Evolutionary conservation across 441 rosid genomes (phyloP), one percentile per base, ranked within the genome.

Genomic region (Mallotus repandus): DNA sequence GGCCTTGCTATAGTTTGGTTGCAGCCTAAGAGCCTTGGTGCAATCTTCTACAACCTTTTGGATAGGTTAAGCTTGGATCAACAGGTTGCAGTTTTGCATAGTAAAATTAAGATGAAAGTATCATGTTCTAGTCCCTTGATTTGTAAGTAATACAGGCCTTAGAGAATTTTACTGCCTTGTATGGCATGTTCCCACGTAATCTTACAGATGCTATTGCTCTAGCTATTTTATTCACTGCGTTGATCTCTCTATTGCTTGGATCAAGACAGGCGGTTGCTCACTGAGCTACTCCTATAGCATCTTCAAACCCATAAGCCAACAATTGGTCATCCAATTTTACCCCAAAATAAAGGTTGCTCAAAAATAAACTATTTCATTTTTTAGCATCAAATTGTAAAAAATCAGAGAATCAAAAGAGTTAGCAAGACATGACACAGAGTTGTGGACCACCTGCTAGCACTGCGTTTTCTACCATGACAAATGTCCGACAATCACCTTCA

Each of bases 11-110:
- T 91, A 90, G 41, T 84, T 82, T 18, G 97, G 93, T 46, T 82
- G 92, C 55, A 91, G 78, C 15, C 64, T 67, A 21, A 94, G 91
- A 62, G 93, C 97, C 54, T 81, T 68, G 5, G 92, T 83, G 82
- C 97, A 91, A 77, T 94, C 98, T 77, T 89, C 96, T 0, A 88
- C 77, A 13, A 91, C 91, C 29, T 90, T 89, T 77, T 89, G n/a
- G 76, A 89, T 62, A 85, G 80, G 68, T 84, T 81, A 46, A 89
- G 86, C 89, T 87, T 91, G 59, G 84, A 85, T 67, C 90, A 82
- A 45, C 97, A 91, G 25, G 96, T 95, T 21, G 97, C 98, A 81
- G 96, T 86, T 74, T 94, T 94, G 81, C 97, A 89, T 1, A 89
- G 80, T 80, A 92, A 85, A 68, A 91, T 74, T 2, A 97, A 84